Conservation (phyloP, 176 grass and related monocot genomes). For the bread wheat (Triticum aestivum) region IWGSC_CS_RefSeq_v2.1 NC_057799.1:189876120-189876619, state of each 20-base stretch:
- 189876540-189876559: background rate
- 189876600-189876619: background rate
- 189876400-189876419: background rate
- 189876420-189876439: background rate
- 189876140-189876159: background rate
- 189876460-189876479: background rate
- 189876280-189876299: background rate
- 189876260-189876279: background rate
- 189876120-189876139: constrained; percentile 5
- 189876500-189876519: background rate
- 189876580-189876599: background rate
- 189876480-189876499: background rate
- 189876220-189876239: background rate
- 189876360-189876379: background rate
- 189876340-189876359: background rate
- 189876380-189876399: background rate
- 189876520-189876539: background rate
- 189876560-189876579: background rate
- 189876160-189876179: background rate
- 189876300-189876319: background rate
- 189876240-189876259: background rate
- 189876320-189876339: constrained; percentile 16
- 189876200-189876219: background rate
- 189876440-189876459: background rate
- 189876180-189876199: too few species aligned